Conservation (phyloP, 768 basidiomycete species). For the Termitomyces sp. region DNA sequence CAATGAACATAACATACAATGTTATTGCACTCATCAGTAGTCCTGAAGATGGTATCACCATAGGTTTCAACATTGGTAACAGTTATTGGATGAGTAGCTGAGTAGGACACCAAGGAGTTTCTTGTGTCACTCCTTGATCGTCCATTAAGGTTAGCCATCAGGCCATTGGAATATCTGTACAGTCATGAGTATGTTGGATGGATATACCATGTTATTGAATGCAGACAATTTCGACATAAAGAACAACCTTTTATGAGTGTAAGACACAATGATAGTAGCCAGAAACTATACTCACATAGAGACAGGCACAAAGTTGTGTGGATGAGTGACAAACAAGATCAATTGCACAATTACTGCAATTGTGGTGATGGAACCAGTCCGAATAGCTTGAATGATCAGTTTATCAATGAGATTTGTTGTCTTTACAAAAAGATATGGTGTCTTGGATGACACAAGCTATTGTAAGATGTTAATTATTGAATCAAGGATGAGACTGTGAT, state of each 20-base stretch:
- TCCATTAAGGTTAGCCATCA: slow-evolving; percentile 1
- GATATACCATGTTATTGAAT: background rate
- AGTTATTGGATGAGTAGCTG: background rate
- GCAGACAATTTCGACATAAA: background rate
- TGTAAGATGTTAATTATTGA: background rate
- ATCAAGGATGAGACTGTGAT: background rate
- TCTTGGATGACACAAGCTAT: background rate
- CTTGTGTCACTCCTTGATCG: background rate
- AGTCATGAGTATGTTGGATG: too few relatives aligned
- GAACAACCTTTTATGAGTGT: background rate
- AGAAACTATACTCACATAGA: background rate
- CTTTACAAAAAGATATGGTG: background rate
- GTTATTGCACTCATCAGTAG: background rate
- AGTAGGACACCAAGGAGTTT: background rate
- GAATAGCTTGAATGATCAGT: background rate
- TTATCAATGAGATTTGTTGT: background rate
- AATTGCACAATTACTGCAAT: background rate
- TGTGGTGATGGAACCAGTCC: background rate
- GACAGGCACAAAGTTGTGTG: background rate
- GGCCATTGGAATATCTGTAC: background rate
- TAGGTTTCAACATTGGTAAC: background rate
- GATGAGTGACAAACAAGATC: background rate
- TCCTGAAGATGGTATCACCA: background rate
- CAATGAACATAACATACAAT: background rate
- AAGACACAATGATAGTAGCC: background rate